A percentile compares a stretch with the other conserved stretches of the same genome.
phyloP scores from a whole-genome alignment of 2,329 filamentous ascomycete species.

The Alternaria longipes region DNA sequence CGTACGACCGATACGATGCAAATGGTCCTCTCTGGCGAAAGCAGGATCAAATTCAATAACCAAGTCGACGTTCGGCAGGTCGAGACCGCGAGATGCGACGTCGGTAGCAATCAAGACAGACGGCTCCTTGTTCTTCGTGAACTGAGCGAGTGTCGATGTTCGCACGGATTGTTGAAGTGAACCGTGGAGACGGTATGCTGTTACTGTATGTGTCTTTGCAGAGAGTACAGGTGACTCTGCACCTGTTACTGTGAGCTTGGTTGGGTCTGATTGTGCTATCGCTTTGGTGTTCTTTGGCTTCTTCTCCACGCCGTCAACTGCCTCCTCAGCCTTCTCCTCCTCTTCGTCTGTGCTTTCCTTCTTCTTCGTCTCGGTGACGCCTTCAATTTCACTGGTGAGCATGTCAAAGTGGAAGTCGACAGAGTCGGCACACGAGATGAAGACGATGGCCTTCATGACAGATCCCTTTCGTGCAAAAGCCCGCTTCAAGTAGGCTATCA shows the following conservation, averaged over 20 bases:
- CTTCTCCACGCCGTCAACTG: constrained; percentile 20
- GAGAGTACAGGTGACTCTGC: constrained; percentile 76
- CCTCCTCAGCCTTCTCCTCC: constrained; percentile 30
- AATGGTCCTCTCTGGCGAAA: constrained; percentile 90
- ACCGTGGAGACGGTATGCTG: constrained; percentile 87
- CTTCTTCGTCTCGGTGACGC: constrained; percentile 34
- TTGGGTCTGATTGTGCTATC: constrained; percentile 51
- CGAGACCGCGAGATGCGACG: constrained; percentile 92
- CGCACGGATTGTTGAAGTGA: constrained; percentile 88
- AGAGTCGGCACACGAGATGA: constrained; percentile 95
- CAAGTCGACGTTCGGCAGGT: constrained; percentile 92
- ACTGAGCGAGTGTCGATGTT: constrained; percentile 84
- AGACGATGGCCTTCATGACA: constrained; percentile 96
- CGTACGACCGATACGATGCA: constrained; percentile 93
- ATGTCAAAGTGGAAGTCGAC: constrained; percentile 96
- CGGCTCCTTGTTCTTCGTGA: constrained; percentile 76
- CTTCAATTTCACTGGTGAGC: constrained; percentile 62
- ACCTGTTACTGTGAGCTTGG: constrained; percentile 64
- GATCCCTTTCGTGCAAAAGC: constrained; percentile 88
- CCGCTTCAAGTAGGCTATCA: constrained; percentile 84
- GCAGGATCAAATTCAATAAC: constrained; percentile 97
- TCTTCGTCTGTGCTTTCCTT: constrained; percentile 32
- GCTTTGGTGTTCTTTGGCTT: constrained; percentile 51
- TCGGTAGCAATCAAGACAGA: constrained; percentile 92
- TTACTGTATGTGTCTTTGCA: constrained; percentile 77